Evolutionary conservation across 306 rosid genomes (phyloP), one percentile per base, ranked within the genome.

Genomic region (Citrullus mucosospermus): DNA sequence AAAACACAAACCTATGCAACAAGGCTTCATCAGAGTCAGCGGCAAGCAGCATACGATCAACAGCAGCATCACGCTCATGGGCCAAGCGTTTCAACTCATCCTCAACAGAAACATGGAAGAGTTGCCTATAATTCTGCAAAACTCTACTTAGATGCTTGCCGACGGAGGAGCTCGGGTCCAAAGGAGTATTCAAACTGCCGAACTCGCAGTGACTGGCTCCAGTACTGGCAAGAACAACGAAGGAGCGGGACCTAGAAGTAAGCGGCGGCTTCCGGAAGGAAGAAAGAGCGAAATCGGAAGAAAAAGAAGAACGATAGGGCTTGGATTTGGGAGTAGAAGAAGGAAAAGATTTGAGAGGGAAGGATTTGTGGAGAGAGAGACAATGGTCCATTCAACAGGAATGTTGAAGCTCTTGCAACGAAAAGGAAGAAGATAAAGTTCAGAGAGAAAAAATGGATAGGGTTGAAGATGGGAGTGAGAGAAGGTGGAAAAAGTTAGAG

Each of bases 41-140:
- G 78, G 74, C 76, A 51, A 84, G 86, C 0, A 76, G 6, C 96
- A 85, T 81, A 32, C 97, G 98, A 79, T 85, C 55, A 56, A 77
- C 67, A 0, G 98, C 97, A 0, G 78, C 89, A 68, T 87, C 88
- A 22, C 96, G 93, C 39, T 91, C 92, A 81, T 89, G 87, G 6
- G 90, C 86, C 88, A 96, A 80, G 58, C 82, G 88, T 69, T 88
- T 88, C 9, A 96, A 83, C 81, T 92, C 93, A 53, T 96, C 91
- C 13, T 82, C 85, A 9, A 88, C 98, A 0, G 97, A 88, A 36
- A 90, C 84, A 61, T 90, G 92, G 66, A 96, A 96, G 82, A 96
- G 69, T 81, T 86, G 92, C 17, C 90, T 88, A n/a, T 92, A 96
- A 63, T 96, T 92, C 84, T 89, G 99, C 80, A 96, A 53, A 4